Conservation (phyloP, 2,329 filamentous ascomycete species). For the Clonostachys chloroleuca region DNA sequence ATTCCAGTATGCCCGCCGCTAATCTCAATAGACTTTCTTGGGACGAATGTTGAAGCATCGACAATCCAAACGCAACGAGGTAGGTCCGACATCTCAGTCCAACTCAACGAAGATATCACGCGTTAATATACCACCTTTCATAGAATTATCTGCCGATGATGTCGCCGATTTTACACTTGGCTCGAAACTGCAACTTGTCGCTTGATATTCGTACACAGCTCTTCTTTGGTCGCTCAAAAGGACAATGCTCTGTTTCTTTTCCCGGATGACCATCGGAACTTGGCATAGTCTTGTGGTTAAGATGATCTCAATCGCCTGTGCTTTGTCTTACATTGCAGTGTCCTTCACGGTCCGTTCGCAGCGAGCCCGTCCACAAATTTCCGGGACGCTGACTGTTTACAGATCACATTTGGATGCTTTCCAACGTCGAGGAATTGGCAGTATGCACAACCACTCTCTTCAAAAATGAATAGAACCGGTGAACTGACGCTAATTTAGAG, state of each 20-base stretch:
- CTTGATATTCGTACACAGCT: conserved; percentile 31
- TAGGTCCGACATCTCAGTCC: neutral
- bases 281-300: neutral
- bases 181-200: conserved; percentile 26
- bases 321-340: conserved; percentile 7
- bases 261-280: conserved; percentile 11
- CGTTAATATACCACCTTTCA: no score
- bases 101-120: no score
- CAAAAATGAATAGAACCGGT: no score
- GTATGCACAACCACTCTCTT: conserved; percentile 1
- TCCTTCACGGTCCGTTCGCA: conserved; percentile 6
- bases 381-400: neutral
- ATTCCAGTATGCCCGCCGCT: neutral
- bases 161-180: conserved; percentile 11
- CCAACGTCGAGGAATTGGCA: conserved; percentile 13
- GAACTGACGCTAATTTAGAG: neutral
- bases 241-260: conserved; percentile 19
- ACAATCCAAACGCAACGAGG: neutral
- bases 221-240: conserved; percentile 26
- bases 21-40: conserved; percentile 6
- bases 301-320: neutral
- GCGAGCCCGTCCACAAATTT: neutral
- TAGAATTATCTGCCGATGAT: neutral
- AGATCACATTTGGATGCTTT: conserved; percentile 12
- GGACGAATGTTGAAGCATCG: conserved; percentile 12